Percentiles rank a stretch among this genome's conserved stretches.
These are phyloP conservation scores for Aspergillus jensenii DNA, from an alignment of 2,329 filamentous ascomycete genomes.

Conservation along the genomic window DNA sequence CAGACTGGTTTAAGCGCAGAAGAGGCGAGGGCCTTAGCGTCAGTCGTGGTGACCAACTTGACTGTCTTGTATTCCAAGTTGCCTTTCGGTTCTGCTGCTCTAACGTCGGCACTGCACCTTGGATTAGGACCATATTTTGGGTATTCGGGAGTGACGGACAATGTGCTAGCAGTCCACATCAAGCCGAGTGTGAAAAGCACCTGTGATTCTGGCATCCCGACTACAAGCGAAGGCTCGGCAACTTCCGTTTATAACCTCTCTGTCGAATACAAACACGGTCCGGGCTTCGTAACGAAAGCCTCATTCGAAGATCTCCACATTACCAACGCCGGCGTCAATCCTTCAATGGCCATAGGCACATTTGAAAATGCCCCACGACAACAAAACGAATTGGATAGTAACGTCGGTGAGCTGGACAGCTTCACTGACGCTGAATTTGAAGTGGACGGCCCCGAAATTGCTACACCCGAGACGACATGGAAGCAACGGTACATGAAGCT, in stretches of 20 bases:
- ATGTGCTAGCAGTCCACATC: conserved; percentile 28
- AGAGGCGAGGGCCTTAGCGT: conserved; percentile 34
- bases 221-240: conserved; percentile 10
- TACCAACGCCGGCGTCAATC: not conserved
- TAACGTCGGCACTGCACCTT: conserved; percentile 36
- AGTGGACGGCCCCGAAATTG: conserved; percentile 24
- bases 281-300: conserved; percentile 28
- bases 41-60: conserved; percentile 31
- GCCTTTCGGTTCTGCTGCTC: conserved; percentile 21
- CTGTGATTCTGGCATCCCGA: not conserved
- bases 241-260: conserved; percentile 24
- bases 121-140: conserved; percentile 39
- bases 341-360: not conserved
- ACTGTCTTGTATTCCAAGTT: conserved; percentile 29
- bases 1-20: conserved; percentile 25
- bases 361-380: conserved; percentile 11
- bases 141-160: conserved; percentile 20
- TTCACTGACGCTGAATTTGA: conserved; percentile 29
- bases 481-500: conserved; percentile 41
- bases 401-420: conserved; percentile 19
- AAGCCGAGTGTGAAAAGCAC: conserved; percentile 10
- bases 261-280: conserved; percentile 27
- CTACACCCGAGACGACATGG: conserved; percentile 34
- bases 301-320: conserved; percentile 21
- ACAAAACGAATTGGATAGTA: conserved; percentile 16